Evolutionary conservation across 2,329 filamentous ascomycete genomes (phyloP).

Genomic region (Pseudogymnoascus destructans): DNA sequence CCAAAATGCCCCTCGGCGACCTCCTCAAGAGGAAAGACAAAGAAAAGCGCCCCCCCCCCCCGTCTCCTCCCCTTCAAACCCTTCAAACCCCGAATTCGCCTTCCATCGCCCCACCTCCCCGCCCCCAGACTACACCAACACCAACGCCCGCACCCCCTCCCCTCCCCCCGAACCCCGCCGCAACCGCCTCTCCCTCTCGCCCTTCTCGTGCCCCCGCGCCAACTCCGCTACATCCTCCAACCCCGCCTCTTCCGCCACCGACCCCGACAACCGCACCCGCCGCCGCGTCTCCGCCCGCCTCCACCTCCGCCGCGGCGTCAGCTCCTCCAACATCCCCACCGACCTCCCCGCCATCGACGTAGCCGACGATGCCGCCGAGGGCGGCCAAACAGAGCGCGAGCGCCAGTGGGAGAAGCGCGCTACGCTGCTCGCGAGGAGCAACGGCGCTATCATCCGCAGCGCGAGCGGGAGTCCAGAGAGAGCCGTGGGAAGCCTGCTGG

Average conservation of each 20-base stretch:
- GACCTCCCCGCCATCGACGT: conserved; percentile 62
- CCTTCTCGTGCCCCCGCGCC: conserved; percentile 10
- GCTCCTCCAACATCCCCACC: conserved; percentile 62
- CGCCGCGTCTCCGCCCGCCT: conserved; percentile 56
- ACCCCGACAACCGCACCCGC: conserved; percentile 17
- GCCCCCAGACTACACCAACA: conserved; percentile 49
- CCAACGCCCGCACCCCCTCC: conserved; percentile 48
- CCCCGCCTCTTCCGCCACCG: conserved; percentile 16
- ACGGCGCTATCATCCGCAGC: conserved; percentile 29
- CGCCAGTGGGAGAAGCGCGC: conserved; percentile 85
- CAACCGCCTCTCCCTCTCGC: conserved; percentile 34
- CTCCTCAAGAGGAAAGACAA: conserved; percentile 46
- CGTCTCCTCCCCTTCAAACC: conserved; percentile 17
- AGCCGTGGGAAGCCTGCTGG: conserved; percentile 19
- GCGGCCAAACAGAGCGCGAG: conserved; percentile 40
- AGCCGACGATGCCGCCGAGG: conserved; percentile 27
- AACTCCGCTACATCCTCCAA: conserved; percentile 16
- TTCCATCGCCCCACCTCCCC: conserved; percentile 77
- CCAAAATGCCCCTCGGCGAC: conserved; percentile 44
- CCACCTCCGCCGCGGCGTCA: conserved; percentile 47
- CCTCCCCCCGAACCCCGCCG: conserved; percentile 31
- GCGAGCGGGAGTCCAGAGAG: conserved; percentile 30
- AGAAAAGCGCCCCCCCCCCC: conserved; percentile 21
- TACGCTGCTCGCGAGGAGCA: conserved; percentile 66
- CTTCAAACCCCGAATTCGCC: conserved; percentile 53